phyloP scores from a whole-genome alignment of 2,329 filamentous ascomycete genomes.

The Pyrenophora seminiperda region DNA sequence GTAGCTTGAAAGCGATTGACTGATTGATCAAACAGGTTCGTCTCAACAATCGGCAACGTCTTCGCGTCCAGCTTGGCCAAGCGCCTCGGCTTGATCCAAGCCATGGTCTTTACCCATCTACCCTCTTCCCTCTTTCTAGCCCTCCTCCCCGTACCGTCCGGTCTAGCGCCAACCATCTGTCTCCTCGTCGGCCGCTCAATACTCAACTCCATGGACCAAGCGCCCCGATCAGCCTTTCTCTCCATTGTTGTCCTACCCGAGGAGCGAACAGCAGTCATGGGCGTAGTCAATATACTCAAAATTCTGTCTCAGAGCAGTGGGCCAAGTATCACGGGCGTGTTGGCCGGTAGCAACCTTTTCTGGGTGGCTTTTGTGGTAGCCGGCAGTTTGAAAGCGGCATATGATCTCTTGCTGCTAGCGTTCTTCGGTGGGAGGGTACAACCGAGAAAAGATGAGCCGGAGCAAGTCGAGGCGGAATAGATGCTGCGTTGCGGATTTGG shows the following conservation, averaged over 20 bases:
- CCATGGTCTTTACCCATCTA: constrained; percentile 48
- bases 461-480: constrained; percentile 1
- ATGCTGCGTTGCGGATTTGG: neutral
- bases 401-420: constrained; percentile 44
- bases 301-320: constrained; percentile 44
- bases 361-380: constrained; percentile 50
- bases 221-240: constrained; percentile 45
- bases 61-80: constrained; percentile 60
- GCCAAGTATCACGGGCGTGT: constrained; percentile 43
- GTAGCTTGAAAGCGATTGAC: neutral
- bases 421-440: constrained; percentile 42
- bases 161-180: constrained; percentile 35
- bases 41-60: constrained; percentile 40
- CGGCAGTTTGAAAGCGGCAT: constrained; percentile 42
- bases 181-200: constrained; percentile 39
- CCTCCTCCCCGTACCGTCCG: constrained; percentile 34
- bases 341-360: constrained; percentile 41
- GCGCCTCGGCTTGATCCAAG: constrained; percentile 61
- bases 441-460: constrained; percentile 12
- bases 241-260: constrained; percentile 40
- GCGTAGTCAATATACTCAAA: constrained; percentile 48
- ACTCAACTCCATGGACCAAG: constrained; percentile 48
- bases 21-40: constrained; percentile 27
- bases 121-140: constrained; percentile 45
- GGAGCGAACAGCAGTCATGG: constrained; percentile 49